phyloP scores from a whole-genome alignment of 805 yeast genomes.

The Geotrichum ghanense region DNA sequence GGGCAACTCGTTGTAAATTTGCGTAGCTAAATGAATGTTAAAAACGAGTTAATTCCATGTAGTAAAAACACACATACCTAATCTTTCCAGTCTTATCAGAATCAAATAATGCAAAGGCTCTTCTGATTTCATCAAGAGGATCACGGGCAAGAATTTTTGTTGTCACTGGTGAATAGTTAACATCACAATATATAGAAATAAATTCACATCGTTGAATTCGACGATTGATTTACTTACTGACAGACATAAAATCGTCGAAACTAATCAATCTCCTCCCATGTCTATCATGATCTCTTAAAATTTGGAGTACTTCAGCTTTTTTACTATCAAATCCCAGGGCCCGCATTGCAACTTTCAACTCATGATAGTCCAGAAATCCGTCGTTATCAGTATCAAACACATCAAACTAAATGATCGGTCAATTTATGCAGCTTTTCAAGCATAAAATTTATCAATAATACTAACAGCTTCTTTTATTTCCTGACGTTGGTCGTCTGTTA shows the following conservation, averaged over 20 bases:
- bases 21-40: constrained; percentile 35
- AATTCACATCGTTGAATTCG: constrained; percentile 16
- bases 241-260: constrained; percentile 71
- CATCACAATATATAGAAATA: constrained; percentile 1
- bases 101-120: constrained; percentile 86
- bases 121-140: constrained; percentile 80
- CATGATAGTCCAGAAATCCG: constrained; percentile 85
- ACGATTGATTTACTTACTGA: constrained; percentile 34
- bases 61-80: constrained; percentile 15
- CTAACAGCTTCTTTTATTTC: constrained; percentile 78
- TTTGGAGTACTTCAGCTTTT: constrained; percentile 68
- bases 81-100: constrained; percentile 83
- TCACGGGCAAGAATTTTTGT: constrained; percentile 77
- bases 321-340: constrained; percentile 86
- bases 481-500: constrained; percentile 77
- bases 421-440: neutral
- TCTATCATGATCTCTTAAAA: constrained; percentile 71
- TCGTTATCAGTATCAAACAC: constrained; percentile 89
- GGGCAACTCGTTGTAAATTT: constrained; percentile 78
- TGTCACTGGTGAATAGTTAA: constrained; percentile 40
- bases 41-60: neutral
- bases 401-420: constrained; percentile 35
- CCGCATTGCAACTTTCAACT: constrained; percentile 81
- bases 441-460: constrained; percentile 4
- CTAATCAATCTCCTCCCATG: constrained; percentile 55